These are phyloP conservation scores for Aspergillus costaricaensis DNA, from an alignment of 2,329 filamentous ascomycete species.

Conservation along the genomic window DNA sequence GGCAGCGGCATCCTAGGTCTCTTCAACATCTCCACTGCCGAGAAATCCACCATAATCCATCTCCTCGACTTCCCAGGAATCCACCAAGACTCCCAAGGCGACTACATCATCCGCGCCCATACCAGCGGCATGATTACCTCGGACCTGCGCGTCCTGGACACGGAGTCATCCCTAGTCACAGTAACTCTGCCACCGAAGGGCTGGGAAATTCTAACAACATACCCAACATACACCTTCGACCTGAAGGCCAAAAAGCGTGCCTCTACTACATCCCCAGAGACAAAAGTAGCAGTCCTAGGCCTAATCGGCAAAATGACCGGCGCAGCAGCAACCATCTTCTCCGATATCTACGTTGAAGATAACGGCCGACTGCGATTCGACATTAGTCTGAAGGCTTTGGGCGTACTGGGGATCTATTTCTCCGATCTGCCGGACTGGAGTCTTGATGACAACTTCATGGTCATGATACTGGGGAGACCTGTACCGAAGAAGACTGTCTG, in stretches of 20 bases:
- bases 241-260: slow-evolving; percentile 25
- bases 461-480: slow-evolving; percentile 70
- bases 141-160: slow-evolving; percentile 36
- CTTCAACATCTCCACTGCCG: slow-evolving; percentile 73
- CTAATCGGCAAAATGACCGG: slow-evolving; percentile 88
- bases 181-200: slow-evolving; percentile 65
- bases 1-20: slow-evolving; percentile 78
- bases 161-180: slow-evolving; percentile 54
- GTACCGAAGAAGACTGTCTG: slow-evolving; percentile 68
- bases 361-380: slow-evolving; percentile 66
- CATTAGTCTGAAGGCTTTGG: slow-evolving; percentile 76
- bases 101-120: slow-evolving; percentile 76
- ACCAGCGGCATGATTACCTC: slow-evolving; percentile 61
- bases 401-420: slow-evolving; percentile 71
- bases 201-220: slow-evolving; percentile 81
- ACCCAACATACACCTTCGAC: slow-evolving; percentile 62
- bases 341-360: slow-evolving; percentile 58
- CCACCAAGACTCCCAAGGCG: slow-evolving; percentile 44
- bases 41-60: slow-evolving; percentile 68
- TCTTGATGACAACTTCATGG: slow-evolving; percentile 68
- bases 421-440: slow-evolving; percentile 64
- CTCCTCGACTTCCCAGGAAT: slow-evolving; percentile 74
- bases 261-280: slow-evolving; percentile 4
- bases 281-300: slow-evolving; percentile 68
- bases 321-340: slow-evolving; percentile 70